Percentiles rank a stretch among this genome's conserved stretches.
phyloP scores from a whole-genome alignment of 331 rosid species.

The Rosa hybrid region DNA sequence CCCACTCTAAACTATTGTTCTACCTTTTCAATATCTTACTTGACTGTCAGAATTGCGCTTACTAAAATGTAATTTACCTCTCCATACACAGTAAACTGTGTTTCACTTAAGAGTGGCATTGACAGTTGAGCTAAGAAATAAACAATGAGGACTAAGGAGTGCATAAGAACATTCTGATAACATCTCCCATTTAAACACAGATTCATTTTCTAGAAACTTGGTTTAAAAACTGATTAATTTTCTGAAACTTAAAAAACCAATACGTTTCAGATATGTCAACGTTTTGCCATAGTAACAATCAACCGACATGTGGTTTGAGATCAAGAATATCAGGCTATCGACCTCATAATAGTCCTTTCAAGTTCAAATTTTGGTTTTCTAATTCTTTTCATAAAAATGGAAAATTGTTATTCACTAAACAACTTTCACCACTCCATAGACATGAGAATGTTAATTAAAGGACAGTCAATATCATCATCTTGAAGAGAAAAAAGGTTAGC shows the following conservation, averaged over 20 bases:
- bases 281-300: background rate
- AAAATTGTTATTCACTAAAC: too few relatives aligned
- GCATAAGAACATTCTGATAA: background rate
- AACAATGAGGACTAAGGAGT: background rate
- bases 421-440: too few relatives aligned
- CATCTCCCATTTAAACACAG: background rate
- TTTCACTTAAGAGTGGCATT: background rate
- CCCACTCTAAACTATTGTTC: background rate
- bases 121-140: background rate
- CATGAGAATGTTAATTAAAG: too few relatives aligned
- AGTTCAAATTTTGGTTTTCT: background rate
- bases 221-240: background rate
- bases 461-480: too few relatives aligned
- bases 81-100: background rate
- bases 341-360: background rate
- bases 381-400: too few relatives aligned
- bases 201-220: background rate
- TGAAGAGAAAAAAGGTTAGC: background rate
- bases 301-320: background rate
- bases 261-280: background rate
- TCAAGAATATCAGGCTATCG: background rate
- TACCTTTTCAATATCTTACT: background rate
- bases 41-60: background rate
- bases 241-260: background rate
- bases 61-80: background rate